A percentile compares a stretch with the other conserved stretches of the same genome.
These are phyloP conservation scores for Lactarius deliciosus DNA, from an alignment of 768 basidiomycete species.

Conservation along the genomic window DNA sequence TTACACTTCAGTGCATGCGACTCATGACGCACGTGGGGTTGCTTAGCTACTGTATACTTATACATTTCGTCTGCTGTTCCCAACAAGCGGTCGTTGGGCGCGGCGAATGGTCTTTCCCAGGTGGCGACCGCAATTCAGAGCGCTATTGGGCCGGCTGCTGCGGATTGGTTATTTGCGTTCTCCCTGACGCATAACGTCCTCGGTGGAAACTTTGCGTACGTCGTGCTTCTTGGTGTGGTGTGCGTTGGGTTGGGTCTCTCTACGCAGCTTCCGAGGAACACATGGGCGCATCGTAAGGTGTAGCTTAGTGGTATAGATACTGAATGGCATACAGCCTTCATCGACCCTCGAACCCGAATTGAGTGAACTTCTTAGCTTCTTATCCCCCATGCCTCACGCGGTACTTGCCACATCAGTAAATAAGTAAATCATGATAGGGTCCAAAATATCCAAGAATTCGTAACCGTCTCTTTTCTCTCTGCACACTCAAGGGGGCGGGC, in stretches of 20 bases:
- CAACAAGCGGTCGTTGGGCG: conserved; percentile 60
- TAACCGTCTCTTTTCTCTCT: no score
- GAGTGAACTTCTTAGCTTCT: no score
- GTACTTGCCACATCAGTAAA: no score
- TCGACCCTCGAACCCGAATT: no score
- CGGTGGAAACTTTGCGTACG: not conserved
- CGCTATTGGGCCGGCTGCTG: conserved; percentile 50
- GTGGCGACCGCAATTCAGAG: conserved; percentile 39
- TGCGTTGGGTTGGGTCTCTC: not conserved
- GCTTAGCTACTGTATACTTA: conserved; percentile 62
- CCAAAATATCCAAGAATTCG: no score
- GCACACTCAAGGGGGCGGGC: no score
- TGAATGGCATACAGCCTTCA: no score
- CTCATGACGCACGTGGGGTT: conserved; percentile 24
- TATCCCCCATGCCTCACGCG: no score
- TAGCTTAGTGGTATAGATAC: not conserved
- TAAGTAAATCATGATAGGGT: no score
- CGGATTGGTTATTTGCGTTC: conserved; percentile 65
- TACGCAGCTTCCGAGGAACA: conserved; percentile 1
- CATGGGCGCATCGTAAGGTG: not conserved
- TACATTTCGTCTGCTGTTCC: conserved; percentile 65
- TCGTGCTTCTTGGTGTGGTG: not conserved
- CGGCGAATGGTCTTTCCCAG: conserved; percentile 57
- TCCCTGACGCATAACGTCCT: conserved; percentile 43
- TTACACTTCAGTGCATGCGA: not conserved